Evolutionary conservation across 1,284 basidiomycete species (phyloP).

Genomic region (Mycosarcoma mackinlayi): DNA sequence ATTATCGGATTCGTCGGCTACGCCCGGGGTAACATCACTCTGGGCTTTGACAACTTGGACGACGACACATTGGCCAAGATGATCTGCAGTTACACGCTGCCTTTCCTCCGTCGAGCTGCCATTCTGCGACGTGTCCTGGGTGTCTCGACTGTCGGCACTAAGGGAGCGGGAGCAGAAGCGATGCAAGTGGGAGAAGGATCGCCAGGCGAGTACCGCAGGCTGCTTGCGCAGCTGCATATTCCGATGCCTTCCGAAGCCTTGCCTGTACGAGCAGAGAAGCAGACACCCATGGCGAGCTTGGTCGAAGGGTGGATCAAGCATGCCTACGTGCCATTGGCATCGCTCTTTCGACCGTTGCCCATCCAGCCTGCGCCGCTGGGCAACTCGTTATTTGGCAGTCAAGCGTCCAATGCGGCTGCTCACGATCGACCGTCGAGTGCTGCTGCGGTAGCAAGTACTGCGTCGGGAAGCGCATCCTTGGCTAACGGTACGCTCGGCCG

Average conservation of each 20-base stretch:
- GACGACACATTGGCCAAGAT: conserved; percentile 77
- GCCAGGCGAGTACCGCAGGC: conserved; percentile 56
- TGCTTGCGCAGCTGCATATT: conserved; percentile 56
- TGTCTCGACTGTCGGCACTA: not conserved
- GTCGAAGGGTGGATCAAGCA: conserved; percentile 68
- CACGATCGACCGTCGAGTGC: conserved; percentile 36
- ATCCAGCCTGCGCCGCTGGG: conserved; percentile 54
- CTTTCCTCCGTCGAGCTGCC: conserved; percentile 89
- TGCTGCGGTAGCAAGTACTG: conserved; percentile 16
- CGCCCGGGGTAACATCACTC: conserved; percentile 65
- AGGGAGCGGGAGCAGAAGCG: not conserved
- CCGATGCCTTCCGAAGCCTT: conserved; percentile 57
- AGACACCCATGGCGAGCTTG: conserved; percentile 61
- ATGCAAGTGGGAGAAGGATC: conserved; percentile 25
- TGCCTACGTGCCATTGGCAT: conserved; percentile 61
- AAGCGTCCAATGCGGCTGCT: conserved; percentile 1
- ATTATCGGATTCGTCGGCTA: conserved; percentile 66
- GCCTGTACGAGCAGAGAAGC: conserved; percentile 58
- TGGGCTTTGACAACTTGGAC: conserved; percentile 66
- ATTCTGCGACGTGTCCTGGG: conserved; percentile 82
- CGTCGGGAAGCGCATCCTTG: conserved; percentile 27
- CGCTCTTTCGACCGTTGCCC: conserved; percentile 66
- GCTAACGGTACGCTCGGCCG: conserved; percentile 29
- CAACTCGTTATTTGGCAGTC: conserved; percentile 18
- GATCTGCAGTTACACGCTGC: conserved; percentile 87